Conservation (phyloP, 345 rosid genomes). For the Eucalyptus marginata region DNA sequence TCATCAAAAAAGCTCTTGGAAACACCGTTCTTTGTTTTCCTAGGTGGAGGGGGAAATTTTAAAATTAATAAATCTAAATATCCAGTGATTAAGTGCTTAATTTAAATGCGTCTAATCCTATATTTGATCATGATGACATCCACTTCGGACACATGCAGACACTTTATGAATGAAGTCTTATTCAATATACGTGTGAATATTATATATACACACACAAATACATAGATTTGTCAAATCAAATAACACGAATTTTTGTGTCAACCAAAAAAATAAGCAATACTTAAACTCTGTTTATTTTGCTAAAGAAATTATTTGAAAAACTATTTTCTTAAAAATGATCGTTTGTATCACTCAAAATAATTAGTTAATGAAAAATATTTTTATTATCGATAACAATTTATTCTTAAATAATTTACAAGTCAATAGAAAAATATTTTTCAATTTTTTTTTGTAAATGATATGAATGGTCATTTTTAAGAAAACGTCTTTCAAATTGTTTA, state of each 20-base stretch:
- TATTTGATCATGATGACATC: neutral
- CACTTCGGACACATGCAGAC: neutral
- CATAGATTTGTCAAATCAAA: neutral
- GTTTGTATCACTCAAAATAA: neutral
- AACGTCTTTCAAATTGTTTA: neutral
- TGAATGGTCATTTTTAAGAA: neutral
- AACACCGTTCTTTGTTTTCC: neutral
- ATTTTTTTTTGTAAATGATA: neutral
- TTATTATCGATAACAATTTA: accelerated
- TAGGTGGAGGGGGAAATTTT: neutral
- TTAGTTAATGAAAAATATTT: neutral
- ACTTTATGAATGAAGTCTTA: neutral
- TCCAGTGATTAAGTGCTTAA: neutral
- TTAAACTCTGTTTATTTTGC: neutral
- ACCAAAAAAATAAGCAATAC: neutral
- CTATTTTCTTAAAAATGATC: neutral
- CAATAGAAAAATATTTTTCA: neutral
- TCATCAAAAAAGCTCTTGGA: neutral
- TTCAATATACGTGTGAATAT: neutral
- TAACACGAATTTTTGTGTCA: neutral
- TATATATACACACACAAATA: neutral
- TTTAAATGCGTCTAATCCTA: neutral
- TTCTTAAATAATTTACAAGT: neutral
- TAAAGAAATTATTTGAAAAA: neutral
- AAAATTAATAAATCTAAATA: neutral